Evolutionary conservation across 768 basidiomycete genomes (phyloP).

Genomic region (Dictyophora rubrovolvata): DNA sequence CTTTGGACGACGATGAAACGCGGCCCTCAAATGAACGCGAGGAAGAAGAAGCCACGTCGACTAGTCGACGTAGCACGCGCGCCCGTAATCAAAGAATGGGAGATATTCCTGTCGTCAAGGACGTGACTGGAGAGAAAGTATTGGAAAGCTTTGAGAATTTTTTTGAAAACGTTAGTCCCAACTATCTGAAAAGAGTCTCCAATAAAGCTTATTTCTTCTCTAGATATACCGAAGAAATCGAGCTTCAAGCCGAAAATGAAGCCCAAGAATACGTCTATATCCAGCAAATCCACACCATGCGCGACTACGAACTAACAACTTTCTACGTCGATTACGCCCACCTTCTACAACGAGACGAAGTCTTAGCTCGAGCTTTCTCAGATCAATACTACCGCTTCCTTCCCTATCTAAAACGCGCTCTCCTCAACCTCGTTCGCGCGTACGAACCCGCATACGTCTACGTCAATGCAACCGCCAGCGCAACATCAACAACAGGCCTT

Average conservation of each 20-base stretch:
- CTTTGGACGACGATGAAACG: conserved; percentile 31
- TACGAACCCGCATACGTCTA: conserved; percentile 93
- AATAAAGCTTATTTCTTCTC: conserved; percentile 3
- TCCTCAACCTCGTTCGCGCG: conserved; percentile 80
- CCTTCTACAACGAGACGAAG: conserved; percentile 81
- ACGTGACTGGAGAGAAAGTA: conserved; percentile 93
- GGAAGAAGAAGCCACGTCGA: conserved; percentile 28
- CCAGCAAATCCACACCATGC: conserved; percentile 91
- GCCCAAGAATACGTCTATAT: conserved; percentile 68
- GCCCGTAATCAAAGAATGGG: conserved; percentile 33
- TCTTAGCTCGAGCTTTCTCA: conserved; percentile 87
- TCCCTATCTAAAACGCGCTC: conserved; percentile 84
- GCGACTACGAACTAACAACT: conserved; percentile 87
- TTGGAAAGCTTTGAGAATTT: conserved; percentile 88
- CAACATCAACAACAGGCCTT: conserved; percentile 77
- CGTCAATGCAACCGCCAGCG: conserved; percentile 82
- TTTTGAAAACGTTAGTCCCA: conserved; percentile 68
- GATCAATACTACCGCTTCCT: conserved; percentile 96
- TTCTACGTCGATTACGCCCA: conserved; percentile 95
- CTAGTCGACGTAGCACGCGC: conserved; percentile 36
- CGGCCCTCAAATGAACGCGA: conserved; percentile 1
- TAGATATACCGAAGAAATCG: conserved; percentile 80
- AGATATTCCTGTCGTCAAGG: conserved; percentile 81
- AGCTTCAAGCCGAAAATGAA: conserved; percentile 51
- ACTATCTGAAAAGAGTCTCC: background rate